These are phyloP conservation scores for Carex cristatella DNA, from an alignment of 176 grass and related monocot genomes.

Conservation along the genomic window DNA sequence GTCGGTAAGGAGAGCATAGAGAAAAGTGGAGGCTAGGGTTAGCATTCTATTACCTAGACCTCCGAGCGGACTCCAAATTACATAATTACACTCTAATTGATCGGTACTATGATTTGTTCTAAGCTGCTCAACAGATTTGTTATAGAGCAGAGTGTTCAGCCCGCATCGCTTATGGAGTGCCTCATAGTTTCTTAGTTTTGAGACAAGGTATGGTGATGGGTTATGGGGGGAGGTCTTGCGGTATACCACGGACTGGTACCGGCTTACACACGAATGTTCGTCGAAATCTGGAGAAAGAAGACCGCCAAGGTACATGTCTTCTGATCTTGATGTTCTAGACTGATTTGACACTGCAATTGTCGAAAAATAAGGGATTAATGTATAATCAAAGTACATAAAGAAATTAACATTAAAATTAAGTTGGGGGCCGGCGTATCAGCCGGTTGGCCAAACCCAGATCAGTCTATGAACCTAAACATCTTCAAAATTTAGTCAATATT, in stretches of 20 bases:
- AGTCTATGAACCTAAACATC: too few species aligned
- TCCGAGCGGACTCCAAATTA: slow-evolving; percentile 28
- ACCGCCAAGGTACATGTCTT: slow-evolving; percentile 3
- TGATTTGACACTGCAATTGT: not conserved
- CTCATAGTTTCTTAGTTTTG: slow-evolving; percentile 32
- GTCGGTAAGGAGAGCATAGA: slow-evolving; percentile 35
- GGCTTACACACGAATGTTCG: slow-evolving; percentile 23
- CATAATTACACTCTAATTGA: slow-evolving; percentile 35
- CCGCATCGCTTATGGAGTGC: slow-evolving; percentile 26
- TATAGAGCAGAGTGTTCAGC: slow-evolving; percentile 23
- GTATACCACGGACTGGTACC: slow-evolving; percentile 27
- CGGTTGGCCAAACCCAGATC: too few species aligned
- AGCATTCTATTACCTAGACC: slow-evolving; percentile 39
- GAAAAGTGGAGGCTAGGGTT: slow-evolving; percentile 28
- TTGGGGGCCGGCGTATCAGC: too few species aligned
- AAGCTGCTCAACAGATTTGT: slow-evolving; percentile 30
- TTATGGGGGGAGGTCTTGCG: slow-evolving; percentile 21
- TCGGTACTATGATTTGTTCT: slow-evolving; percentile 17
- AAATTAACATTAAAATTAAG: too few species aligned
- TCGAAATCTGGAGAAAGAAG: slow-evolving; percentile 30
- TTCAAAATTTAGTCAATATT: too few species aligned
- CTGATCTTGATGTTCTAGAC: not conserved
- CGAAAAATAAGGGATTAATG: not conserved
- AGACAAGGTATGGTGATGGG: slow-evolving; percentile 25
- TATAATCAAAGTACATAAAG: not conserved